A percentile compares a stretch with the other conserved stretches of the same genome.
These are phyloP conservation scores for Pestalotiopsis sp. DNA, from an alignment of 2,329 filamentous ascomycete species.

Conservation along the genomic window DNA sequence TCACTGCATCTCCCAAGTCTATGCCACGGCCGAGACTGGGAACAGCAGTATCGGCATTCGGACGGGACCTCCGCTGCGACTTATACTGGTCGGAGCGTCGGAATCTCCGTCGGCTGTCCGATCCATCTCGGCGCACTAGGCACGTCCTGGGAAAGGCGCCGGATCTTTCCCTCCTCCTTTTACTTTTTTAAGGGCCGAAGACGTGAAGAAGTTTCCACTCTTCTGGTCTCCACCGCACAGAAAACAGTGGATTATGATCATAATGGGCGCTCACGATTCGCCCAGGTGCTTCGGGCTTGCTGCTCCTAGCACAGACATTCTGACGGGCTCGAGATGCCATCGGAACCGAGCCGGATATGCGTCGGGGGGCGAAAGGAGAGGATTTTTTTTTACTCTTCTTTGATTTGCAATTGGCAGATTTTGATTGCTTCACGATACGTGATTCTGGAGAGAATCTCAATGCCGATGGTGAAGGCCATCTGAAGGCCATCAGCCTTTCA, in stretches of 20 bases:
- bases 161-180: neutral
- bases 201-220: neutral
- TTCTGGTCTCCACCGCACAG: neutral
- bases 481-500: neutral
- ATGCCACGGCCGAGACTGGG: neutral
- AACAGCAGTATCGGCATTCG: neutral
- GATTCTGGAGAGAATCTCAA: neutral
- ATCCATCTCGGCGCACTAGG: neutral
- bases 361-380: neutral
- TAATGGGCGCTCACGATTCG: neutral
- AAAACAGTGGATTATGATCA: neutral
- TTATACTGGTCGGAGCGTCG: neutral
- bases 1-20: neutral
- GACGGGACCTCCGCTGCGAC: neutral
- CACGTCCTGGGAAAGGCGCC: neutral
- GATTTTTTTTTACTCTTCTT: neutral
- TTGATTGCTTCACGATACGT: neutral
- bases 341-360: neutral
- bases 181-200: neutral
- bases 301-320: neutral
- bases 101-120: neutral
- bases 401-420: neutral
- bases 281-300: neutral
- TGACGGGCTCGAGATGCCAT: constrained; percentile 3
- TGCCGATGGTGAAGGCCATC: neutral